Conservation (phyloP, 495 filamentous ascomycete genomes). For the Aspergillus egyptiacus region DNA sequence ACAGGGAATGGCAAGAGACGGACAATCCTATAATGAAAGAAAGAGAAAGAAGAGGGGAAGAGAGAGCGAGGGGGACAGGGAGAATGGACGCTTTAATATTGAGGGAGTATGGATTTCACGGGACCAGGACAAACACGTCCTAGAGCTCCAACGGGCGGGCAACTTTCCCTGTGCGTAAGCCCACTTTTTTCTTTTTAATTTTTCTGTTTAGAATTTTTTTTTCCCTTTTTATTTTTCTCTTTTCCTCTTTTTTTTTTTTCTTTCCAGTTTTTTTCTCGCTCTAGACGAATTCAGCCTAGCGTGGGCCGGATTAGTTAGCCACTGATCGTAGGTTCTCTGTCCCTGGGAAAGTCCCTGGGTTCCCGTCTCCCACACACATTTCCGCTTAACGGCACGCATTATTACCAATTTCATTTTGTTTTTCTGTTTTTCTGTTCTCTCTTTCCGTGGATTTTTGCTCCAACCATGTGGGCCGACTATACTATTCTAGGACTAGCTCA, state of each 20-base stretch:
- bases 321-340: conserved; percentile 20
- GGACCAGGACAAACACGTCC: conserved; percentile 28
- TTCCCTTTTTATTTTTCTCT: conserved; percentile 11
- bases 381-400: conserved; percentile 20
- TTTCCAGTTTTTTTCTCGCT: conserved; percentile 9
- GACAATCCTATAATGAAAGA: conserved; percentile 39
- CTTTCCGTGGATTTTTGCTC: conserved; percentile 14
- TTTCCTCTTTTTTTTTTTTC: conserved; percentile 7
- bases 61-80: conserved; percentile 21
- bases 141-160: conserved; percentile 29
- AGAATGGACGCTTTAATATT: conserved; percentile 25
- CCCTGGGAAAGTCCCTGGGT: conserved; percentile 17
- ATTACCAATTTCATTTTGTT: conserved; percentile 10
- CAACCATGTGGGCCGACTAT: conserved; percentile 12
- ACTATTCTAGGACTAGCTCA: conserved; percentile 14
- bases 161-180: conserved; percentile 26
- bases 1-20: conserved; percentile 42
- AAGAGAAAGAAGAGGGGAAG: conserved; percentile 20
- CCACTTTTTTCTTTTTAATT: conserved; percentile 22
- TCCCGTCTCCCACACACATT: conserved; percentile 15
- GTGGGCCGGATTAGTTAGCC: conserved; percentile 23
- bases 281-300: conserved; percentile 10
- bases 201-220: conserved; percentile 10
- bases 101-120: conserved; percentile 25
- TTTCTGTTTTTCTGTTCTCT: conserved; percentile 15